Evolutionary conservation across 345 rosid genomes (phyloP).

Genomic region (Murraya koenigii): DNA sequence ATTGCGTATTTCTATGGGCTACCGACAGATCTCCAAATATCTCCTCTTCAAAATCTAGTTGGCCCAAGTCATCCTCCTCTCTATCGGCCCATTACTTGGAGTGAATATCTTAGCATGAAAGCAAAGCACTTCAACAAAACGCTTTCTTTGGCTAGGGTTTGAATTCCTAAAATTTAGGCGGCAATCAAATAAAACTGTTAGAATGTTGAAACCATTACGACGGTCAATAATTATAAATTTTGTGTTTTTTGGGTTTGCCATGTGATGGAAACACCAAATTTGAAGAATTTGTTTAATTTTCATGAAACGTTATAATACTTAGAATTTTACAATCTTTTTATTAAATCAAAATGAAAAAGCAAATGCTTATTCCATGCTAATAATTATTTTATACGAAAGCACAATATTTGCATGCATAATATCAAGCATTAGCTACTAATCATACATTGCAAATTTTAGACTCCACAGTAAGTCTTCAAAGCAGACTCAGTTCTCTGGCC

Average conservation of each 20-base stretch:
- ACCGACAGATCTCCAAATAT: slow-evolving; percentile 44
- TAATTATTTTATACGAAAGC: background rate
- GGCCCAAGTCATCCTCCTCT: slow-evolving; percentile 59
- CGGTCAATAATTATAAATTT: too few relatives aligned
- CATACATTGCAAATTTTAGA: background rate
- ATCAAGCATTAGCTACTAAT: background rate
- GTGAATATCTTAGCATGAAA: slow-evolving; percentile 68
- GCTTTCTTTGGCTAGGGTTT: slow-evolving; percentile 29
- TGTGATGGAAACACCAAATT: too few relatives aligned
- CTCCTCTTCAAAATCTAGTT: slow-evolving; percentile 54
- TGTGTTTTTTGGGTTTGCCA: too few relatives aligned
- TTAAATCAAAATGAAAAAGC: too few relatives aligned
- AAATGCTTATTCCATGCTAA: too few relatives aligned
- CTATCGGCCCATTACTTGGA: slow-evolving; percentile 76
- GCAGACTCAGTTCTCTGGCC: slow-evolving; percentile 42
- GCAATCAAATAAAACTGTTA: too few relatives aligned
- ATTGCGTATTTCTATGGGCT: slow-evolving; percentile 77
- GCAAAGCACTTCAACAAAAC: slow-evolving; percentile 68
- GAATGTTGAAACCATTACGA: too few relatives aligned
- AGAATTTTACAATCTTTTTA: too few relatives aligned
- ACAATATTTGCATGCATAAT: background rate
- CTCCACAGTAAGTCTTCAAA: slow-evolving; percentile 41
- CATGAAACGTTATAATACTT: too few relatives aligned
- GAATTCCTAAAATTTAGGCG: slow-evolving; percentile 18
- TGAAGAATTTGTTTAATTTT: too few relatives aligned